These are phyloP conservation scores for Oryza brachyantha DNA, from an alignment of 176 grass and related monocot genomes.

Conservation along the genomic window DNA sequence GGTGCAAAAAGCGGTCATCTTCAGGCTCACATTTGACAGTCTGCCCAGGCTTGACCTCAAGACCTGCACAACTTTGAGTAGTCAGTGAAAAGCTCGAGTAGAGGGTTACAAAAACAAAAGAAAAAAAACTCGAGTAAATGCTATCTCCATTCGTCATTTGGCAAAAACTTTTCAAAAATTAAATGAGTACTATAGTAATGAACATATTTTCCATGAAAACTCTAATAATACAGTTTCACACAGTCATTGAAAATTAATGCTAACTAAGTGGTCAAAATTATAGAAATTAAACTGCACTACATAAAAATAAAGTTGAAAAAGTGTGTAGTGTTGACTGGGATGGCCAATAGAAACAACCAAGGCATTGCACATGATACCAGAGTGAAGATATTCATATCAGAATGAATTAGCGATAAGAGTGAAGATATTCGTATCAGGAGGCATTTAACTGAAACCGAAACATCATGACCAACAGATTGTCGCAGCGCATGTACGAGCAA, in stretches of 20 bases:
- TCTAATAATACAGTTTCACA: not conserved
- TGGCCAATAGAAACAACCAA: not conserved
- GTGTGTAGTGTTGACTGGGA: not conserved
- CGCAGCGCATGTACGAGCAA: not conserved
- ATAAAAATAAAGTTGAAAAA: not conserved
- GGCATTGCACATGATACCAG: not conserved
- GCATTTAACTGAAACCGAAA: not conserved
- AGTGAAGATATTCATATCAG: not conserved
- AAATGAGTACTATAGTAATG: not conserved
- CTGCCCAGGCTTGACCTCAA: constrained; percentile 78
- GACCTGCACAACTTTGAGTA: constrained; percentile 23
- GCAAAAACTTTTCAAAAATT: not conserved
- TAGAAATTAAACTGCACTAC: not conserved
- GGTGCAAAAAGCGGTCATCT: constrained; percentile 63
- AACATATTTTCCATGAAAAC: not conserved
- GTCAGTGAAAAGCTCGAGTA: not conserved
- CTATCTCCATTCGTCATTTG: no score
- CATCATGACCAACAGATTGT: not conserved
- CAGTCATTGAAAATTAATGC: not conserved
- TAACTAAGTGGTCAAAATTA: not conserved
- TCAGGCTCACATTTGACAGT: constrained; percentile 55
- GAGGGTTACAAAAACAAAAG: no score
- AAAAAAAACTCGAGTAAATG: not conserved
- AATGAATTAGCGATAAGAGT: not conserved
- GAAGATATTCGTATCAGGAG: not conserved